Conservation (phyloP, 495 filamentous ascomycete species). For the Tuber brumale region DNA sequence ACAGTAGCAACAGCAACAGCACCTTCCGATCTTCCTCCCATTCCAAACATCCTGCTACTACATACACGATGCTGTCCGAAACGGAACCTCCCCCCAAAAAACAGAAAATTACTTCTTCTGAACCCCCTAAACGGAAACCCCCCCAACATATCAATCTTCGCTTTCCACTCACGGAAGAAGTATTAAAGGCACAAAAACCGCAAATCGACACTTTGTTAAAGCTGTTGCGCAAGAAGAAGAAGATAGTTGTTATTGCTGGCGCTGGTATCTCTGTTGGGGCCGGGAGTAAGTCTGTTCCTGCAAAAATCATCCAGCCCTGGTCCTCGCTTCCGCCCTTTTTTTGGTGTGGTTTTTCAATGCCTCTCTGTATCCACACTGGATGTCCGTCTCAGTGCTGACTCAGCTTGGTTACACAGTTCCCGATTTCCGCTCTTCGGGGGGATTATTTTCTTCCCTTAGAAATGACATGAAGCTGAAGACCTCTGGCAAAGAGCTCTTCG, state of each 20-base stretch:
- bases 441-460: slow-evolving; percentile 75
- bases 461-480: slow-evolving; percentile 83
- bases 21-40: background rate
- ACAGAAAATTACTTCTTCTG: slow-evolving; percentile 37
- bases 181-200: slow-evolving; percentile 48
- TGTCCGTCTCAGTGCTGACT: slow-evolving; percentile 33
- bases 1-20: background rate
- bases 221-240: slow-evolving; percentile 77
- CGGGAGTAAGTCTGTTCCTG: slow-evolving; percentile 63
- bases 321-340: slow-evolving; percentile 25
- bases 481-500: slow-evolving; percentile 91
- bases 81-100: slow-evolving; percentile 37
- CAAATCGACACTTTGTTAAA: slow-evolving; percentile 64
- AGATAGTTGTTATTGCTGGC: slow-evolving; percentile 93
- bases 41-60: slow-evolving; percentile 14
- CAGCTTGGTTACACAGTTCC: slow-evolving; percentile 57
- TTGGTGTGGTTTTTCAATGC: slow-evolving; percentile 34
- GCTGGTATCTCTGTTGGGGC: slow-evolving; percentile 95
- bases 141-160: slow-evolving; percentile 71
- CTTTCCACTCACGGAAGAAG: slow-evolving; percentile 45
- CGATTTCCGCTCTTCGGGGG: slow-evolving; percentile 86
- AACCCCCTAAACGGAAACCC: slow-evolving; percentile 32
- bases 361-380: slow-evolving; percentile 23
- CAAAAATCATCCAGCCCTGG: background rate
- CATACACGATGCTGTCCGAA: slow-evolving; percentile 32